These are phyloP conservation scores for Lactarius indigo DNA, from an alignment of 768 basidiomycete genomes.

Conservation along the genomic window DNA sequence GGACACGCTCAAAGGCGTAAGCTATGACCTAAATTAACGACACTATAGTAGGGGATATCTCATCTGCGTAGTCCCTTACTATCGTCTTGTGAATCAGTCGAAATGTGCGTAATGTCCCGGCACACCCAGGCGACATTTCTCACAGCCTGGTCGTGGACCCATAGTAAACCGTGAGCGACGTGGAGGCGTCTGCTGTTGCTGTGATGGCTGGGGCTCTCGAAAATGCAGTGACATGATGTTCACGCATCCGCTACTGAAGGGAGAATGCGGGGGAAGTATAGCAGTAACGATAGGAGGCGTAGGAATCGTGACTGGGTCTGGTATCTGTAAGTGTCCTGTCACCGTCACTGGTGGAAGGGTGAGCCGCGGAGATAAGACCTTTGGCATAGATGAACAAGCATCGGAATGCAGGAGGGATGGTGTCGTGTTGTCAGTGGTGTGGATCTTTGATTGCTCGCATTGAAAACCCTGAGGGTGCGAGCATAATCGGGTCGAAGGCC, in stretches of 20 bases:
- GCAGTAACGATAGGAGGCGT: constrained; percentile 8
- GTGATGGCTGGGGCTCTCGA: constrained; percentile 23
- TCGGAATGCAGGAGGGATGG: constrained; percentile 21
- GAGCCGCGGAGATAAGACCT: not conserved
- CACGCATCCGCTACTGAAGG: constrained; percentile 25
- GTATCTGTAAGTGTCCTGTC: constrained; percentile 1
- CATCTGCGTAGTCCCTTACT: not conserved
- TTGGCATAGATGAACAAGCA: not conserved
- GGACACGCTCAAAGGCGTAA: not conserved
- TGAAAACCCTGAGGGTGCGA: constrained; percentile 9
- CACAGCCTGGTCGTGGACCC: constrained; percentile 67
- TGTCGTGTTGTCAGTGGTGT: constrained; percentile 31
- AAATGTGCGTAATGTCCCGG: constrained; percentile 75
- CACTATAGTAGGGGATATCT: not conserved
- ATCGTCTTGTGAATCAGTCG: constrained; percentile 35
- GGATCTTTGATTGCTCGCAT: constrained; percentile 22
- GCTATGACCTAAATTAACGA: not conserved
- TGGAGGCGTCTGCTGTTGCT: constrained; percentile 21
- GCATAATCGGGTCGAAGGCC: constrained; percentile 16
- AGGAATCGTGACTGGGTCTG: constrained; percentile 4
- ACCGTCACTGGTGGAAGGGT: not conserved
- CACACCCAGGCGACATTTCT: constrained; percentile 59
- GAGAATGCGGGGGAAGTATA: constrained; percentile 8
- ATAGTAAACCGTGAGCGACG: constrained; percentile 56
- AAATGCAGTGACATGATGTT: constrained; percentile 4